A percentile compares a stretch with the other conserved stretches of the same genome.
Conservation (phyloP, 2,329 filamentous ascomycete genomes). For the Verticillium isaacii region DNA sequence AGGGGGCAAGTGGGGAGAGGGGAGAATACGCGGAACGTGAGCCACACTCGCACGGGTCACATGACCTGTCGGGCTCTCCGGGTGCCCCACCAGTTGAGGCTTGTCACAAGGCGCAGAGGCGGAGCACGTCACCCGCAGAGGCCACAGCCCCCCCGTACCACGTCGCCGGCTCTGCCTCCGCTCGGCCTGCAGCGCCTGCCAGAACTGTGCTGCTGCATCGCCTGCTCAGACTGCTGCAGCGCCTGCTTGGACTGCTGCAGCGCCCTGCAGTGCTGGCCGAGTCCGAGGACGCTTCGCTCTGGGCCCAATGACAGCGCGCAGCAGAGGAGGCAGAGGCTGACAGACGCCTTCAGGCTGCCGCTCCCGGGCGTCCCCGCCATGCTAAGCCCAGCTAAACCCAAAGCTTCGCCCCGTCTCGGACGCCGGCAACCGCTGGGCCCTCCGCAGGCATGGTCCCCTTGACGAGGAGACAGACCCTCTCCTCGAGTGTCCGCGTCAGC, state of each 20-base stretch:
- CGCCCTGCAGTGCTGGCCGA: no score
- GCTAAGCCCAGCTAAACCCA: conserved; percentile 1
- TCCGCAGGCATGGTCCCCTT: neutral
- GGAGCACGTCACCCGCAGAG: neutral
- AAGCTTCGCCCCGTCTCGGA: neutral
- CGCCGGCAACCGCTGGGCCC: neutral
- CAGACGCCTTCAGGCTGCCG: neutral
- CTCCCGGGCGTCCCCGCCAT: neutral
- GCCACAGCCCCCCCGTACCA: no score
- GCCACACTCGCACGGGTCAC: neutral
- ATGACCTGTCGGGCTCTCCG: neutral
- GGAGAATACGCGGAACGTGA: neutral
- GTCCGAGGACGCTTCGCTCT: neutral
- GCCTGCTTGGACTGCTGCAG: no score
- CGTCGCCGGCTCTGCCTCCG: no score
- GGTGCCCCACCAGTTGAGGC: neutral
- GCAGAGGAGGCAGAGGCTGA: neutral
- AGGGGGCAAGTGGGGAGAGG: neutral
- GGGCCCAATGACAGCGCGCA: neutral
- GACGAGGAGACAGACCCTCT: neutral
- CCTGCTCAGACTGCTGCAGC: no score
- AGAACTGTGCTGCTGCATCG: no score
- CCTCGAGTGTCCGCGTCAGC: neutral
- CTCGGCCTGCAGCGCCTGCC: neutral
- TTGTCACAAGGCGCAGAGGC: neutral